Evolutionary conservation across 2,329 filamentous ascomycete genomes (phyloP).

Genomic region (Metarhizium anisopliae): DNA sequence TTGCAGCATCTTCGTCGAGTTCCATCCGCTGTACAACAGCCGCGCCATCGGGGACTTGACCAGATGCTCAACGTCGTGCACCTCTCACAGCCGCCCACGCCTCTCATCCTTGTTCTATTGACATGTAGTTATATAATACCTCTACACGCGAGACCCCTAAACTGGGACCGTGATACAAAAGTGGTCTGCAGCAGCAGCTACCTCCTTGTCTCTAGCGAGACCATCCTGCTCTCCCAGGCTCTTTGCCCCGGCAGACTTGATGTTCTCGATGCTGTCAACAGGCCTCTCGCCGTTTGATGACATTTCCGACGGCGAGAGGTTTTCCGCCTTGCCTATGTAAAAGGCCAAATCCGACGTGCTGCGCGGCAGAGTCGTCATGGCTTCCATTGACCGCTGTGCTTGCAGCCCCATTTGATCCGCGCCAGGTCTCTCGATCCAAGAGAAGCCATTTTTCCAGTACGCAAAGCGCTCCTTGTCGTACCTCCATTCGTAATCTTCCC

Average conservation of each 20-base stretch:
- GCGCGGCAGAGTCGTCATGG: constrained; percentile 5
- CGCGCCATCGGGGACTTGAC: too few species aligned
- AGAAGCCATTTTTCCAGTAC: constrained; percentile 14
- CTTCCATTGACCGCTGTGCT: constrained; percentile 2
- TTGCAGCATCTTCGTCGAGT: too few species aligned
- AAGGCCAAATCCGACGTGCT: constrained; percentile 7
- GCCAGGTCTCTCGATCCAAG: constrained; percentile 14
- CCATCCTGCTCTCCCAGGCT: neutral
- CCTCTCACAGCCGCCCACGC: too few species aligned
- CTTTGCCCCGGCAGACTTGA: neutral
- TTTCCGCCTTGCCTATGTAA: constrained; percentile 3
- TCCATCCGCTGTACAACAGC: too few species aligned
- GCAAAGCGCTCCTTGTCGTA: constrained; percentile 13
- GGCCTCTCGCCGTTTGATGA: neutral
- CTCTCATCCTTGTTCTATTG: too few species aligned
- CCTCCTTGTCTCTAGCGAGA: neutral
- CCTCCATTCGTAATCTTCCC: constrained; percentile 16
- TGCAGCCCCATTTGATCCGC: constrained; percentile 11
- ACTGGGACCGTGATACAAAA: constrained; percentile 2
- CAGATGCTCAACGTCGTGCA: too few species aligned
- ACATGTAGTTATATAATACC: too few species aligned
- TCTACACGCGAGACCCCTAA: neutral
- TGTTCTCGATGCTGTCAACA: neutral
- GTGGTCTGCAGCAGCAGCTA: neutral
- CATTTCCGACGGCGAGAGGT: neutral